Evolutionary conservation across 495 filamentous ascomycete genomes (phyloP).

Genomic region (Penicillium paxilli): DNA sequence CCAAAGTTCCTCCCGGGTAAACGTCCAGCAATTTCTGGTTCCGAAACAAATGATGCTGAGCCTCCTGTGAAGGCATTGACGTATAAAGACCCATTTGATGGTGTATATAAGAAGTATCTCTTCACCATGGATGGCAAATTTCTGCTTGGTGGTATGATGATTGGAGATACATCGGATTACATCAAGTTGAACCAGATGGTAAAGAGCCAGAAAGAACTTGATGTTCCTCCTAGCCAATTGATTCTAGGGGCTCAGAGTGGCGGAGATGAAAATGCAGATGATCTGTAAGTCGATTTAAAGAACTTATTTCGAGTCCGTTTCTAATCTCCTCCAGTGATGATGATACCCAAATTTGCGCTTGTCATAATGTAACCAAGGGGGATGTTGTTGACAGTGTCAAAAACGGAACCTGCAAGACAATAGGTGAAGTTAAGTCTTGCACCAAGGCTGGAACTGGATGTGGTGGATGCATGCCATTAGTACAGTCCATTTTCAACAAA

Average conservation of each 20-base stretch:
- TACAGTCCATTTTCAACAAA: slow-evolving; percentile 90
- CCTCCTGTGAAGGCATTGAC: slow-evolving; percentile 79
- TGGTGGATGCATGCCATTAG: slow-evolving; percentile 90
- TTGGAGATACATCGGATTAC: slow-evolving; percentile 93
- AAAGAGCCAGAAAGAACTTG: slow-evolving; percentile 80
- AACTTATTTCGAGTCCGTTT: neutral
- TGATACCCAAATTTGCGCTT: slow-evolving; percentile 91
- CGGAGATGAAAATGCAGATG: slow-evolving; percentile 69
- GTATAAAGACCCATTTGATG: slow-evolving; percentile 90
- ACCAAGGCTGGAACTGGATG: slow-evolving; percentile 96
- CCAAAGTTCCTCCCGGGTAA: slow-evolving; percentile 70
- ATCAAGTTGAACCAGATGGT: slow-evolving; percentile 94
- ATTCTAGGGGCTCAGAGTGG: slow-evolving; percentile 80
- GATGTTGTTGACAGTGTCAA: slow-evolving; percentile 76
- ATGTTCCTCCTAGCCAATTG: slow-evolving; percentile 83
- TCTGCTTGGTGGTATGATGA: slow-evolving; percentile 96
- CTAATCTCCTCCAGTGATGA: slow-evolving; percentile 54
- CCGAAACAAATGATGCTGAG: slow-evolving; percentile 37
- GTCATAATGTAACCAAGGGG: slow-evolving; percentile 93
- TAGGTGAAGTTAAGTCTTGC: slow-evolving; percentile 87
- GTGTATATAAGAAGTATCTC: slow-evolving; percentile 96
- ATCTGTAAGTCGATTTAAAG: slow-evolving; percentile 48
- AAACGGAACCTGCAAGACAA: slow-evolving; percentile 78
- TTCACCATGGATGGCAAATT: slow-evolving; percentile 93
- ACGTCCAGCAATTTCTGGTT: slow-evolving; percentile 27